These are phyloP conservation scores for Termitomyces sp. DNA, from an alignment of 768 basidiomycete species.

Conservation along the genomic window DNA sequence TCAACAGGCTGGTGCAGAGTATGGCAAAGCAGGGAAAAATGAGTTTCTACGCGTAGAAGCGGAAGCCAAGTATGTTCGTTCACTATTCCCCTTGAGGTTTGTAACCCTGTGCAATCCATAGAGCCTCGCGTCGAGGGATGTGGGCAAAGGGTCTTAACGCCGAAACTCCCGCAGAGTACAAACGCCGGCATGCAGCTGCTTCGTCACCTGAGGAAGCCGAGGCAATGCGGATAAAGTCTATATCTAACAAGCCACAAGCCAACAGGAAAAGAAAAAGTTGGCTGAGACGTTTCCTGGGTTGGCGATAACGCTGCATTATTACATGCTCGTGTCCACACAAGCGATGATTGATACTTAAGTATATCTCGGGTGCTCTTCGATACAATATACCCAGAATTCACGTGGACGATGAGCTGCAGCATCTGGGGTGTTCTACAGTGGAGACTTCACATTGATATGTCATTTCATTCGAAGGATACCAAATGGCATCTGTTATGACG, in stretches of 20 bases:
- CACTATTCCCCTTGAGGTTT: not conserved
- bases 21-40: slow-evolving; percentile 67
- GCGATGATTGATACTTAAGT: not conserved
- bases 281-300: slow-evolving; percentile 11
- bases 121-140: slow-evolving; percentile 65
- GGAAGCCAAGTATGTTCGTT: slow-evolving; percentile 57
- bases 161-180: slow-evolving; percentile 81
- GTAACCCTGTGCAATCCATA: slow-evolving; percentile 21
- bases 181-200: slow-evolving; percentile 53
- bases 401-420: too few species aligned
- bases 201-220: slow-evolving; percentile 15
- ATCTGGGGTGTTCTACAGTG: too few species aligned
- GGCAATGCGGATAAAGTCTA: slow-evolving; percentile 1
- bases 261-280: slow-evolving; percentile 6
- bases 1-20: slow-evolving; percentile 62
- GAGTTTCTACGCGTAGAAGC: slow-evolving; percentile 58
- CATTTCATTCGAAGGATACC: too few species aligned
- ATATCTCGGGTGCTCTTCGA: not conserved
- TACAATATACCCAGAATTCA: not conserved
- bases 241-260: not conserved
- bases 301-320: not conserved
- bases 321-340: not conserved
- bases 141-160: slow-evolving; percentile 54
- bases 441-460: too few species aligned
- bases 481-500: too few species aligned